A percentile compares a stretch with the other conserved stretches of the same genome.
Conservation (phyloP, 148 eudicot genomes). For the Chenopodium quinoa region DNA sequence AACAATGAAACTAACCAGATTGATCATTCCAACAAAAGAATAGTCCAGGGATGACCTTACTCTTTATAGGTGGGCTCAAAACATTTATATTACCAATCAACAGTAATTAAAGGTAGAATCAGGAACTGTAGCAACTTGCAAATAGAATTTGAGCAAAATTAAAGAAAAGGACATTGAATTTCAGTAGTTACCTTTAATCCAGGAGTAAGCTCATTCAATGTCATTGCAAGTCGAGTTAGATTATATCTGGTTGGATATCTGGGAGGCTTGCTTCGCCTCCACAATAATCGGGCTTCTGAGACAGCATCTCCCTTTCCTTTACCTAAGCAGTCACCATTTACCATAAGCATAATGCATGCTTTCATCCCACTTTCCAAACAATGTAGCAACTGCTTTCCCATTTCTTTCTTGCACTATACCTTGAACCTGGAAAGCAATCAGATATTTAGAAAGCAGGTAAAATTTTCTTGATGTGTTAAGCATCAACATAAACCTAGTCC, state of each 20-base stretch:
- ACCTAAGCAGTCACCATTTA: slow-evolving; percentile 64
- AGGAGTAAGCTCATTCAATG: slow-evolving; percentile 83
- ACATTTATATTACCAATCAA: background rate
- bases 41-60: background rate
- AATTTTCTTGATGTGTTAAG: background rate
- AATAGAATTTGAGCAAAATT: background rate
- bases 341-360: slow-evolving; percentile 64
- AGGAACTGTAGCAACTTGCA: background rate
- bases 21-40: background rate
- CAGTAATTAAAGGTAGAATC: background rate
- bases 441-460: background rate
- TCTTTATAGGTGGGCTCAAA: background rate
- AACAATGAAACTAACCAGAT: background rate
- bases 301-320: slow-evolving; percentile 68
- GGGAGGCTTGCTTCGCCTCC: slow-evolving; percentile 85
- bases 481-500: background rate
- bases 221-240: slow-evolving; percentile 89
- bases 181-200: slow-evolving; percentile 61
- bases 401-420: slow-evolving; percentile 83
- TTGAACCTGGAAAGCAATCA: slow-evolving; percentile 34
- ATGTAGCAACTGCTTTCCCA: slow-evolving; percentile 80
- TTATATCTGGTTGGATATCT: slow-evolving; percentile 83
- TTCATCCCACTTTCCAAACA: slow-evolving; percentile 98
- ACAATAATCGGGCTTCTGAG: slow-evolving; percentile 68
- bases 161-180: background rate